Base-by-base conservation (phyloP, 768 basidiomycete species). In the Lepiota brunneoincarnata region DNA sequence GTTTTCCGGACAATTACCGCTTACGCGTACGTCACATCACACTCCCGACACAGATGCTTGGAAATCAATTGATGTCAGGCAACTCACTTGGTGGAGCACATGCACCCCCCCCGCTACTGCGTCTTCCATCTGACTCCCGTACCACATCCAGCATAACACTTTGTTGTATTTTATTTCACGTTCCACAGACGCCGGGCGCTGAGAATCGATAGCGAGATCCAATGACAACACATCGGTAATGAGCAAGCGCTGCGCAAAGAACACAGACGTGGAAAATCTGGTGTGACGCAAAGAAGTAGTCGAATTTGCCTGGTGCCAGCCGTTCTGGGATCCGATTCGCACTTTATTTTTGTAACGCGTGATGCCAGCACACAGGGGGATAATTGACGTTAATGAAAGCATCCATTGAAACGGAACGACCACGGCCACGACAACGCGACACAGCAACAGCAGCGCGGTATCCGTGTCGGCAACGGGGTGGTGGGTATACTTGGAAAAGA, bases 181-280 rank as follows among this genome's bases (percentile, higher is more conserved):
- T 59, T 56, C 57, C 60, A 61, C 72, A 73, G 28, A 63, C 35
- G 39, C 60, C 38, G 58, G 63, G 20, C 65, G 61, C 43, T 40
- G 72, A 68, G 69, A 89, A 83, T 68, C 84, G 80, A 68, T 85
- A 79, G 55, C 80, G 64, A 62, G 89, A 78, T 39, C 77, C 77
- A 20, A 75, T 77, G 55, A 84, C 60, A 54, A 89, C 74, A 59
- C 74, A 69, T 34, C 69, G 67, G 69, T 86, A 91, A 60, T 90
- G 88, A 9, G 81, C 73, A 59, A 86, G 67, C 34, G 86, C 88
- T 9, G 87, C 90, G 21, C 84, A 68, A 50, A 92, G 75, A 35
- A 95, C 92, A 62, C 80, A 84, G 56, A 85, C 67, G 65, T 95
- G 94, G 69, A 97, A 95, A 61, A 96, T 88, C 69, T 95, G 91